Base-by-base conservation (phyloP, 2,329 filamentous ascomycete species). In the Aureobasidium sp. region DNA sequence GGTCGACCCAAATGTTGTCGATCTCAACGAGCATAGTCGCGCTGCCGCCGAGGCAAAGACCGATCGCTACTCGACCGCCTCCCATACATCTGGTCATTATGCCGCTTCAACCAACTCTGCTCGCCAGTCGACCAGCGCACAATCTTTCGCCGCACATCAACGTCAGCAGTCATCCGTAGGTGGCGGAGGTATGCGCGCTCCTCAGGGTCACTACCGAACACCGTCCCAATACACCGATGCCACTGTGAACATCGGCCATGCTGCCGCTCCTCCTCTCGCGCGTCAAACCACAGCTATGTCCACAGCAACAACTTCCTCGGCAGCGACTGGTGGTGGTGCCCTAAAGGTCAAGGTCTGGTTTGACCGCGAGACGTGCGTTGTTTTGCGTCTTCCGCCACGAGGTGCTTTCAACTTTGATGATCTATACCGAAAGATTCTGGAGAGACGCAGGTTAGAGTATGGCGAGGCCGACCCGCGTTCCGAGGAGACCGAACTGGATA, bases 271-370 rank as follows among this genome's bases (percentile, higher is more conserved):
- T 14, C 53, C 61, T 29, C 47, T 65, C 44, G 47, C 51, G 14
- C 61, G 65, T 11, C 63, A 63, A 36, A 54, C 16, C 21, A 63
- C 64, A 16, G 37, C 66, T 39, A 55, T 63, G 42, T 64, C 65
- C n/a, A 64, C 64, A 32, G 60, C 60, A 44, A 61, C 62, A 13
- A 61, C 62, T 25, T 39, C 50, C 45, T 16, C 79, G 79, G 9
- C 79, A 41, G 53, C 50, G 37, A 42, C 61, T 34, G 49, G 30
- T 59, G 66, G 69, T 62, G 69, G 69, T 25, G 74, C 76, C 1
- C 70, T 97, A 78, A 97, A 97, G 75, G 89, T 97, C 72, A 97
- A 97, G 77, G 88, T 97, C 59, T 94, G 90, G 77, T 97, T 91
- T 77, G 89, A 93, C 62, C 73, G 77, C 66, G 88, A 92, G 64